phyloP scores from a whole-genome alignment of 1,284 basidiomycete genomes.

The Paramarasmius palmivorus region DNA sequence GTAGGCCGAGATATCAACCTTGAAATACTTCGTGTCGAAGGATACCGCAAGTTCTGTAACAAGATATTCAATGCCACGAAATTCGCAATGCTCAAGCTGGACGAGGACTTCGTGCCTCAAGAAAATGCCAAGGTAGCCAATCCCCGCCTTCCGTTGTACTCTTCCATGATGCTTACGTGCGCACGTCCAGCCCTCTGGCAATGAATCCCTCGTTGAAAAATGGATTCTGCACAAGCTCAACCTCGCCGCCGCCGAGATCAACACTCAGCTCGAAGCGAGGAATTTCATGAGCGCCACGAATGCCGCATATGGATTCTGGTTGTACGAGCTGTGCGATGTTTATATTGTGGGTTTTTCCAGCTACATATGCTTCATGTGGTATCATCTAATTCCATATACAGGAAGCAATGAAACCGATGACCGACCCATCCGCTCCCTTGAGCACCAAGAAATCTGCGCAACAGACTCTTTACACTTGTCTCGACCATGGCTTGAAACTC shows the following conservation, averaged over 20 bases:
- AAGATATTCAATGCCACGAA: conserved; percentile 99
- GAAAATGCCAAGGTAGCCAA: conserved; percentile 61
- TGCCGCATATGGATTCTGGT: conserved; percentile 92
- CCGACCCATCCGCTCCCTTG: conserved; percentile 71
- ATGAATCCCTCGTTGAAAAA: conserved; percentile 89
- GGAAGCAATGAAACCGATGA: conserved; percentile 98
- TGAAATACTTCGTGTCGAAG: conserved; percentile 96
- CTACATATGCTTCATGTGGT: background rate
- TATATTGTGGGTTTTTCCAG: conserved; percentile 74
- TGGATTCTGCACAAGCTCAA: conserved; percentile 98
- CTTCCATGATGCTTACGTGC: background rate
- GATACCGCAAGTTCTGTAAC: conserved; percentile 99
- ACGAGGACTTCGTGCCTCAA: conserved; percentile 78
- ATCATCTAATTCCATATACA: conserved; percentile 31
- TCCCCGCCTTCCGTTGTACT: background rate
- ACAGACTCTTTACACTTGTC: conserved; percentile 94
- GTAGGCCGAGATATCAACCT: conserved; percentile 94
- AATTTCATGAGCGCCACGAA: conserved; percentile 94
- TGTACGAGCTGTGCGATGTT: conserved; percentile 98
- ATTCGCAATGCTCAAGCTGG: conserved; percentile 95
- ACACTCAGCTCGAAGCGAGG: conserved; percentile 74
- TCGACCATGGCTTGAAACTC: conserved; percentile 88
- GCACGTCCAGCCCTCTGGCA: conserved; percentile 70
- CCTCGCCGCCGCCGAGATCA: conserved; percentile 75
- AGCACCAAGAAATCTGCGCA: conserved; percentile 81